Percentiles rank a stretch among this genome's conserved stretches.
Conservation (phyloP, 2,329 filamentous ascomycete species). For the Clonostachys sp. region DNA sequence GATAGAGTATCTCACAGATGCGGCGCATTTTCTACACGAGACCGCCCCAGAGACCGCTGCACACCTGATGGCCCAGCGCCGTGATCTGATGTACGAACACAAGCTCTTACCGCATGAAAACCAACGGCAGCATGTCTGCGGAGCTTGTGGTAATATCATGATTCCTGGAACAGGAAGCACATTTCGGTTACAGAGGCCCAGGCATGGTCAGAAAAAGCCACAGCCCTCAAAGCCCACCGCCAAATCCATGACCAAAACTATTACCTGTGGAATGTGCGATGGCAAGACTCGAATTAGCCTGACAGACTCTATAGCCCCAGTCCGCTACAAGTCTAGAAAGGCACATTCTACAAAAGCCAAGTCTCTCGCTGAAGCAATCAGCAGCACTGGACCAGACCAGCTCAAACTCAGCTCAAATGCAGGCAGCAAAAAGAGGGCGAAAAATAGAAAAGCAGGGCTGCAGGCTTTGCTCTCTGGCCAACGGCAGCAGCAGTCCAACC, state of each 20-base stretch:
- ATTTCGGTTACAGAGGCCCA: conserved; percentile 27
- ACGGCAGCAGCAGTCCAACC: conserved; percentile 33
- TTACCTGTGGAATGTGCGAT: conserved; percentile 40
- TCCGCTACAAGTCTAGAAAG: background rate
- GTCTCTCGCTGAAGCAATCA: background rate
- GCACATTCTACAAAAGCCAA: background rate
- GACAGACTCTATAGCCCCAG: background rate
- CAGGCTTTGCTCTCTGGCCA: conserved; percentile 57
- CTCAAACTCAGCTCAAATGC: conserved; percentile 39
- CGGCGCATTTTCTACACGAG: conserved; percentile 50
- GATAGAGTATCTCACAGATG: conserved; percentile 48
- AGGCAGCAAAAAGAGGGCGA: conserved; percentile 61
- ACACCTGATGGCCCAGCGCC: conserved; percentile 51
- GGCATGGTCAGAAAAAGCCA: background rate
- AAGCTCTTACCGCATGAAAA: conserved; percentile 36
- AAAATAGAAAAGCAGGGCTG: conserved; percentile 60
- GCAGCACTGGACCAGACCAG: background rate
- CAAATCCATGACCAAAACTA: conserved; percentile 23
- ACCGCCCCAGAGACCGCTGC: conserved; percentile 53
- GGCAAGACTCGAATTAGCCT: conserved; percentile 35
- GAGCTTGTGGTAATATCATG: conserved; percentile 57
- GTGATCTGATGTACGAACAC: conserved; percentile 41
- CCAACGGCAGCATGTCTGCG: conserved; percentile 52
- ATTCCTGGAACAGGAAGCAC: conserved; percentile 41
- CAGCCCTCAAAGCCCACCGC: background rate